These are phyloP conservation scores for Claviceps paspali DNA, from an alignment of 2,329 filamentous ascomycete species.

Conservation along the genomic window DNA sequence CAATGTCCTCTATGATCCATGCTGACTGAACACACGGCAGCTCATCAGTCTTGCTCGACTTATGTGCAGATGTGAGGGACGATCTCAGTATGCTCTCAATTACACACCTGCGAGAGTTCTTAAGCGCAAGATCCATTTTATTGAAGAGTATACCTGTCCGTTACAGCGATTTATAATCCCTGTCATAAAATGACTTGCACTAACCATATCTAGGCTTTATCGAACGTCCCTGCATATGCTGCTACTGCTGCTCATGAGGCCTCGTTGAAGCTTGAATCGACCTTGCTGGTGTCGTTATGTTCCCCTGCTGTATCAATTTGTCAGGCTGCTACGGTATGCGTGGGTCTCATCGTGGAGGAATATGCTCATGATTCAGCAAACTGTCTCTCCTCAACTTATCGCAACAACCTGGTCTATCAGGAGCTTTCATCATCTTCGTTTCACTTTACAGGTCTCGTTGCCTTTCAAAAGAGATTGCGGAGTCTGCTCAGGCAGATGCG, in stretches of 20 bases:
- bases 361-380: slow-evolving; percentile 36
- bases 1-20: background rate
- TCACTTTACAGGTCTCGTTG: slow-evolving; percentile 51
- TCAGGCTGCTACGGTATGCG: slow-evolving; percentile 46
- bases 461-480: slow-evolving; percentile 52
- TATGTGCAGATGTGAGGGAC: slow-evolving; percentile 33
- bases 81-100: slow-evolving; percentile 29
- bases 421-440: slow-evolving; percentile 50
- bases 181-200: background rate
- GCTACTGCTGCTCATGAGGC: slow-evolving; percentile 34
- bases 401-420: slow-evolving; percentile 44
- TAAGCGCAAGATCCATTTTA: slow-evolving; percentile 38
- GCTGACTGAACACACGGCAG: slow-evolving; percentile 8
- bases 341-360: slow-evolving; percentile 47
- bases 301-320: slow-evolving; percentile 51
- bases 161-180: background rate
- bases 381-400: slow-evolving; percentile 35
- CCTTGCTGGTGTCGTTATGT: slow-evolving; percentile 47
- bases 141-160: slow-evolving; percentile 34
- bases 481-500: slow-evolving; percentile 44
- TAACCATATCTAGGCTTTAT: slow-evolving; percentile 31
- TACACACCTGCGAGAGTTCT: slow-evolving; percentile 36
- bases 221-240: slow-evolving; percentile 36
- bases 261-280: slow-evolving; percentile 43
- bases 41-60: slow-evolving; percentile 25